Evolutionary conservation across 441 rosid species (phyloP), one percentile per base, ranked within the genome.

Genomic region (Mallotus repandus): DNA sequence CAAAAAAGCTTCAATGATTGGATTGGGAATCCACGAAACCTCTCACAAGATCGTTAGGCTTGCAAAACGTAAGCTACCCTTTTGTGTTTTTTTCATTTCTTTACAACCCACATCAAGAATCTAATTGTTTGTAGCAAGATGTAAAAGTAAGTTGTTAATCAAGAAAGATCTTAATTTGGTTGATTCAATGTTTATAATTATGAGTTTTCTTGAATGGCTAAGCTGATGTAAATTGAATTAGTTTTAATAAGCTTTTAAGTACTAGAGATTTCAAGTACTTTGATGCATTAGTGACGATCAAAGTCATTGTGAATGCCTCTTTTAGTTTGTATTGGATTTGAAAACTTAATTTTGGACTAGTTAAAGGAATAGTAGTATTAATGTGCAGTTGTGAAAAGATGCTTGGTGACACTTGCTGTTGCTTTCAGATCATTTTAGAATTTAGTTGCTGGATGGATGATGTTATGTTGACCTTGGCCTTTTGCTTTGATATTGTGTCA

Each of bases 1-100:
- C 77, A 86, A 83, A 69, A 89, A 84, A 74, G 94, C 98, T 75
- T 89, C 96, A 7, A 74, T 78, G 62, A 92, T 91, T 78, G 94
- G 92, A 8, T 73, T 83, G 59, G 92, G 92, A 48, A 85, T 92
- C 81, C 82, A 87, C 21, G 97, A 94, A 78, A 84, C 96, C 71
- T 88, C 89, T 60, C 88, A 84, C 63, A 94, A 94, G 83, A 88
- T 92, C 59, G 69, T 83, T 5, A 83, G 96, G 74, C 94, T 94
- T 16, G 83, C 91, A 69, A 84, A 91, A 78, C 75, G 97, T 94
- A 87, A 59, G 79, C 21, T 3, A 2, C n/a, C 13, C 22, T 56
- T 52, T 45, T 5, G 46, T 43, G 9, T 43, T 5, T 43, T 43
- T 43, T 43, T 6, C 46, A 43, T 43, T 43, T 6, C 46, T 43